Evolutionary conservation across 2,329 filamentous ascomycete genomes (phyloP).

Genomic region (Pseudofabraea citricarpa): DNA sequence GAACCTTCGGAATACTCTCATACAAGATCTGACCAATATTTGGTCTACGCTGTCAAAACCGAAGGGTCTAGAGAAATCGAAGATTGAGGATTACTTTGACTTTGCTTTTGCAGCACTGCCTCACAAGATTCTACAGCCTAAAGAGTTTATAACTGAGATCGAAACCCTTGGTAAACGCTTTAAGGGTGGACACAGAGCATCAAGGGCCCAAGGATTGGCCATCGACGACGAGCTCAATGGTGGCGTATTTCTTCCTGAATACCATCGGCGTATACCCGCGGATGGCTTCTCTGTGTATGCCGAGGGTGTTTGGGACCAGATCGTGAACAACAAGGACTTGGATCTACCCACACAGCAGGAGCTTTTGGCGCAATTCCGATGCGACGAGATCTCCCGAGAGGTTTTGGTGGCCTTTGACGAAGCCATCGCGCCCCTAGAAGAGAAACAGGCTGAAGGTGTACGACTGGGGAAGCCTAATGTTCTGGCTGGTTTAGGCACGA

Average conservation of each 20-base stretch:
- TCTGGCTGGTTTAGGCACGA: slow-evolving; percentile 67
- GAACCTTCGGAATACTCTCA: slow-evolving; percentile 84
- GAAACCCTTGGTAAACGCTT: slow-evolving; percentile 78
- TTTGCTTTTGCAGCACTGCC: slow-evolving; percentile 94
- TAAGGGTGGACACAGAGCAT: slow-evolving; percentile 70
- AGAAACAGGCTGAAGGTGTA: slow-evolving; percentile 71
- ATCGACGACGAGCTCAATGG: slow-evolving; percentile 71
- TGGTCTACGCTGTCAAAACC: slow-evolving; percentile 94
- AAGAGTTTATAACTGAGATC: slow-evolving; percentile 81
- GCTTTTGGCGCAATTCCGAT: slow-evolving; percentile 91
- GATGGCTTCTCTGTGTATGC: slow-evolving; percentile 96
- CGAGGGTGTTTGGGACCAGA: slow-evolving; percentile 95
- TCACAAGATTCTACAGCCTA: slow-evolving; percentile 93
- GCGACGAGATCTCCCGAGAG: slow-evolving; percentile 92
- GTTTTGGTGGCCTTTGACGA: slow-evolving; percentile 81
- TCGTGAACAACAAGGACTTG: slow-evolving; percentile 97
- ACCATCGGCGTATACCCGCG: slow-evolving; percentile 91
- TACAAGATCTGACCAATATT: slow-evolving; percentile 86
- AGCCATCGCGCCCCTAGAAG: slow-evolving; percentile 77
- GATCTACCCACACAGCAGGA: slow-evolving; percentile 97
- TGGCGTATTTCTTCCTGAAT: slow-evolving; percentile 85
- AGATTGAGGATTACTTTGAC: slow-evolving; percentile 96
- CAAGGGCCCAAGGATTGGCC: slow-evolving; percentile 53
- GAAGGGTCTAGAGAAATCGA: slow-evolving; percentile 77
- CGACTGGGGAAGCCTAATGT: slow-evolving; percentile 70